A percentile compares a stretch with the other conserved stretches of the same genome.
Evolutionary conservation across 176 grass and related monocot species (phyloP).

Genomic region (Eragrostis curvula): DNA sequence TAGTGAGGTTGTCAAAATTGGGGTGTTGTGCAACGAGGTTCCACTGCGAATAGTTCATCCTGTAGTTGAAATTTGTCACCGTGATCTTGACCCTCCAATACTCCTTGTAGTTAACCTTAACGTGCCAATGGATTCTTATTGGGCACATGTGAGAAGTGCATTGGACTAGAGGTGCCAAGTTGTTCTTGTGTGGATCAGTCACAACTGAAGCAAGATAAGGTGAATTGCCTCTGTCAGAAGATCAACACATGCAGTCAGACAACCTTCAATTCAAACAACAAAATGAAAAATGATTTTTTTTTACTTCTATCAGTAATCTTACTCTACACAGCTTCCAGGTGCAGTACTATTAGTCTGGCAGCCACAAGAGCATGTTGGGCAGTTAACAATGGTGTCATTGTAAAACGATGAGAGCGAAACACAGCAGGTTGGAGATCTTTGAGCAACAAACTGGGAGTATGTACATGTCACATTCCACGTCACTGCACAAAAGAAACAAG

Average conservation of each 20-base stretch:
- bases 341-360: slow-evolving; percentile 70
- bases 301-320: slow-evolving; percentile 37
- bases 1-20: slow-evolving; percentile 82
- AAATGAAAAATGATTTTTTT: background rate
- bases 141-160: slow-evolving; percentile 94
- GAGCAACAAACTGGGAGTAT: slow-evolving; percentile 71
- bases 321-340: slow-evolving; percentile 78
- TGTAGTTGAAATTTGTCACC: slow-evolving; percentile 78
- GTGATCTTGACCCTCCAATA: slow-evolving; percentile 88
- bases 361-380: slow-evolving; percentile 78
- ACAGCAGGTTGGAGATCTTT: slow-evolving; percentile 72
- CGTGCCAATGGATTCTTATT: slow-evolving; percentile 92
- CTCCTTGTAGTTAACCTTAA: slow-evolving; percentile 80
- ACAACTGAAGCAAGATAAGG: slow-evolving; percentile 66
- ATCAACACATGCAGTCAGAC: background rate
- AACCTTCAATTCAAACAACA: slow-evolving; percentile 40
- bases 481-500: slow-evolving; percentile 50
- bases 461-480: slow-evolving; percentile 88
- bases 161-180: slow-evolving; percentile 61
- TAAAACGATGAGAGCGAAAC: slow-evolving; percentile 86
- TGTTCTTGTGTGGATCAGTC: slow-evolving; percentile 45
- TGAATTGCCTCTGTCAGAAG: slow-evolving; percentile 62
- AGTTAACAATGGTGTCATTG: slow-evolving; percentile 76
- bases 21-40: slow-evolving; percentile 84
- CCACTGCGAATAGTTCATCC: slow-evolving; percentile 87